Evolutionary conservation across 495 filamentous ascomycete genomes (phyloP).

Genomic region (Neurospora intermedia): DNA sequence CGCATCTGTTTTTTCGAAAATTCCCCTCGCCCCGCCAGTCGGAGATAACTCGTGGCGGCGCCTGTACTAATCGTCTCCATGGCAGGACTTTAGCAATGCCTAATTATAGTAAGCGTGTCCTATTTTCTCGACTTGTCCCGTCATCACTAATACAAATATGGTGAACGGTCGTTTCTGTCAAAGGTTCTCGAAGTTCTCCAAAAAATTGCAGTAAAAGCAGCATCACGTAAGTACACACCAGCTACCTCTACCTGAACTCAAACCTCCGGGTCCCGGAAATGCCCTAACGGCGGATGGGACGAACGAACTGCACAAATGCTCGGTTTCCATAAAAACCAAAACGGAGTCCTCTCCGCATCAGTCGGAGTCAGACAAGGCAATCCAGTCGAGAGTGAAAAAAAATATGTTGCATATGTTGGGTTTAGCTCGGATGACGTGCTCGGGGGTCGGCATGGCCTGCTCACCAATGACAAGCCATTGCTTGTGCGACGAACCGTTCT

Average conservation of each 20-base stretch:
- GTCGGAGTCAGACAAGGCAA: not conserved
- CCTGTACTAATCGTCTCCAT: not conserved
- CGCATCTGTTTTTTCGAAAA: not conserved
- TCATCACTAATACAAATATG: not conserved
- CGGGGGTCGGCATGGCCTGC: conserved; percentile 8
- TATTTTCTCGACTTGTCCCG: not conserved
- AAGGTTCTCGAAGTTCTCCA: not conserved
- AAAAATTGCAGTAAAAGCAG: not conserved
- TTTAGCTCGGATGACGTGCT: conserved; percentile 40
- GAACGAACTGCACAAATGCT: not conserved
- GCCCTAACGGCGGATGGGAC: not conserved
- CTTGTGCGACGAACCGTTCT: not conserved
- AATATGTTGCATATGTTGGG: not conserved
- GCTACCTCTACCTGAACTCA: not conserved
- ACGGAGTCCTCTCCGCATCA: not conserved
- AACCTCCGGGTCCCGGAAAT: not conserved
- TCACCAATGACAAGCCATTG: not conserved
- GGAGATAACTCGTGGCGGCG: not conserved
- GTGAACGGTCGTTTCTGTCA: not conserved
- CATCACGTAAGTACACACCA: not conserved
- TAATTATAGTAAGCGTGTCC: not conserved
- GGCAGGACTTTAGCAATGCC: not conserved
- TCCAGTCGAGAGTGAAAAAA: not conserved
- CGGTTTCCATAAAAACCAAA: not conserved
- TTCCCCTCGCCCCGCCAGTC: not conserved